phyloP scores from a whole-genome alignment of 129 eudicot genomes.

The Rutidosis leptorrhynchoides region DNA sequence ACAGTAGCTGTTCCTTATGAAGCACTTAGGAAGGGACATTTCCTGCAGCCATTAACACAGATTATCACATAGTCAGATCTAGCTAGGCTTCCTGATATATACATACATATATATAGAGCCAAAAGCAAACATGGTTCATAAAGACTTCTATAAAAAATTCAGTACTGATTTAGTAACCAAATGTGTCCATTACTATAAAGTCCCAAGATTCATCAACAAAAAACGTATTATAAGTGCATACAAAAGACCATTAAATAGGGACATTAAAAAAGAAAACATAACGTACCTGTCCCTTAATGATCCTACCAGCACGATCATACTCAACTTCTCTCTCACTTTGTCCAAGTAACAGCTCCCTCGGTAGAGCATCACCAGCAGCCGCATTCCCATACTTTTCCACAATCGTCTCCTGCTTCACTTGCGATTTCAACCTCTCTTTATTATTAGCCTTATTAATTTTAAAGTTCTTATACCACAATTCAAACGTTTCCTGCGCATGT shows the following conservation, averaged over 20 bases:
- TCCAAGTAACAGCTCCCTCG: slow-evolving; percentile 76
- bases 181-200: too few relatives aligned
- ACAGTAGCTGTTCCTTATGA: slow-evolving; percentile 80
- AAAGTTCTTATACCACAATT: slow-evolving; percentile 61
- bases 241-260: not conserved
- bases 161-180: too few relatives aligned
- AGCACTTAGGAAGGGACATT: slow-evolving; percentile 72
- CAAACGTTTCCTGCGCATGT: slow-evolving; percentile 96
- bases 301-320: slow-evolving; percentile 95
- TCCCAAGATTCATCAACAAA: too few relatives aligned
- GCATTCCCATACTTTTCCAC: slow-evolving; percentile 92
- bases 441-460: too few relatives aligned
- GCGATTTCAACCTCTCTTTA: slow-evolving; percentile 76
- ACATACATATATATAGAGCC: too few relatives aligned
- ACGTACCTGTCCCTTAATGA: slow-evolving; percentile 77
- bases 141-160: too few relatives aligned
- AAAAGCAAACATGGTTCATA: too few relatives aligned
- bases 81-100: not conserved
- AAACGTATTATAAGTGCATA: not conserved
- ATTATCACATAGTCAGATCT: not conserved
- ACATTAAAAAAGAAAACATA: not conserved
- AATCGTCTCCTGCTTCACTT: slow-evolving; percentile 68
- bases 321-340: slow-evolving; percentile 93
- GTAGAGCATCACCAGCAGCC: slow-evolving; percentile 65
- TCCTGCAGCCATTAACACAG: slow-evolving; percentile 45